phyloP scores from a whole-genome alignment of 306 rosid species.

The Lathyrus tuberosus region DNA sequence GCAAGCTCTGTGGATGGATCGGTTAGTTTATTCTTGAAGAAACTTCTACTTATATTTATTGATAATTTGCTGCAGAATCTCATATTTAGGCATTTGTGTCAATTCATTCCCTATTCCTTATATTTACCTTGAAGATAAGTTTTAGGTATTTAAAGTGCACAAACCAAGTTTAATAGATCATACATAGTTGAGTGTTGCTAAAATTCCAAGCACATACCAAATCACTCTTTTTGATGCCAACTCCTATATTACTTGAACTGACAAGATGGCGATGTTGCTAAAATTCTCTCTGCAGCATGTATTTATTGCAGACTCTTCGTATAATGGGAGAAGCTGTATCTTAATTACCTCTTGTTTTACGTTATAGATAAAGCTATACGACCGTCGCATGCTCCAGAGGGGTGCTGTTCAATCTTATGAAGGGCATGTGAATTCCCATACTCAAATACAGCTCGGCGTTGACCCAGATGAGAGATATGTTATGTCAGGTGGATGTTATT shows the following conservation, averaged over 20 bases:
- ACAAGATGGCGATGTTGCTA: conserved; percentile 4
- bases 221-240: conserved; percentile 8
- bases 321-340: conserved; percentile 13
- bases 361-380: conserved; percentile 75
- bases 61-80: conserved; percentile 18
- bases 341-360: conserved; percentile 28
- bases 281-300: conserved; percentile 19
- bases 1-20: conserved; percentile 98
- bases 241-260: conserved; percentile 17
- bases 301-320: conserved; percentile 9
- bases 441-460: conserved; percentile 70
- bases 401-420: conserved; percentile 82
- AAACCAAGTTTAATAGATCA: conserved; percentile 4
- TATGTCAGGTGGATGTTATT: conserved; percentile 64
- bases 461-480: conserved; percentile 84
- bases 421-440: conserved; percentile 81
- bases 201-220: background rate
- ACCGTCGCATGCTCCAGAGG: conserved; percentile 74
- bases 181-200: background rate
- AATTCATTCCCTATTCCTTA: conserved; percentile 11
- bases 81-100: conserved; percentile 18
- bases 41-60: conserved; percentile 10
- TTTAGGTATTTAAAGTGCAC: background rate
- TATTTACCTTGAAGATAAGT: background rate
- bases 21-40: conserved; percentile 55